Evolutionary conservation across 1,284 basidiomycete species (phyloP).

Genomic region (Leccinum fuscescens): DNA sequence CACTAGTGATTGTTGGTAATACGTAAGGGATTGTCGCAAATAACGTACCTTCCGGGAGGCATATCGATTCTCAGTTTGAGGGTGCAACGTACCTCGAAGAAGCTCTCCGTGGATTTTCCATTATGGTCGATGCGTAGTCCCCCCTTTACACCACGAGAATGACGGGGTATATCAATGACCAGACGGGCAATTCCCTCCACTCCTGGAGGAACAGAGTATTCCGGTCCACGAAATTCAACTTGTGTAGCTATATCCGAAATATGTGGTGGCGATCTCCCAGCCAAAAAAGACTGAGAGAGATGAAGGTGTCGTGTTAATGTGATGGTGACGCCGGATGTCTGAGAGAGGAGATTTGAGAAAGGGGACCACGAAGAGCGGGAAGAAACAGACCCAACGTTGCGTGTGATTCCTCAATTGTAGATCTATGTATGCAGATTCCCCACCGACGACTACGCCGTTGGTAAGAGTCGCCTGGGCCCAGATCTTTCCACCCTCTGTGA

Average conservation of each 20-base stretch:
- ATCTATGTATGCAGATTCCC: conserved; percentile 67
- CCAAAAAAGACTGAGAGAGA: conserved; percentile 43
- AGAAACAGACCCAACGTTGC: conserved; percentile 57
- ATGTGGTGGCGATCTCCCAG: conserved; percentile 39
- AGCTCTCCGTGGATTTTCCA: conserved; percentile 43
- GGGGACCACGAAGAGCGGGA: conserved; percentile 1
- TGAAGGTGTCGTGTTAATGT: conserved; percentile 58
- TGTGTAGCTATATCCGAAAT: conserved; percentile 66
- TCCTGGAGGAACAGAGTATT: conserved; percentile 69
- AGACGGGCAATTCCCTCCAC: conserved; percentile 72
- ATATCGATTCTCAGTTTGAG: conserved; percentile 29
- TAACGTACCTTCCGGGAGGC: conserved; percentile 29
- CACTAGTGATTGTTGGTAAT: conserved; percentile 42
- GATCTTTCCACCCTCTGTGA: conserved; percentile 74
- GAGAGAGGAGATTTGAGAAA: conserved; percentile 6
- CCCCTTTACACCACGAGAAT: conserved; percentile 60
- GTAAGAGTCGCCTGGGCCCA: conserved; percentile 69
- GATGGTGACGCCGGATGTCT: conserved; percentile 67
- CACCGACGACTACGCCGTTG: conserved; percentile 61
- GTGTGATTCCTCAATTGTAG: conserved; percentile 78
- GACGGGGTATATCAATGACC: conserved; percentile 68
- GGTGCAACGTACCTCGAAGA: conserved; percentile 57
- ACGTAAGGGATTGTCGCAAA: conserved; percentile 2
- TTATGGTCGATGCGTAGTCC: conserved; percentile 40
- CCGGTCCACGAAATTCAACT: conserved; percentile 65